Evolutionary conservation across 1,284 basidiomycete genomes (phyloP).

Genomic region (Ceratobasidium sp.): DNA sequence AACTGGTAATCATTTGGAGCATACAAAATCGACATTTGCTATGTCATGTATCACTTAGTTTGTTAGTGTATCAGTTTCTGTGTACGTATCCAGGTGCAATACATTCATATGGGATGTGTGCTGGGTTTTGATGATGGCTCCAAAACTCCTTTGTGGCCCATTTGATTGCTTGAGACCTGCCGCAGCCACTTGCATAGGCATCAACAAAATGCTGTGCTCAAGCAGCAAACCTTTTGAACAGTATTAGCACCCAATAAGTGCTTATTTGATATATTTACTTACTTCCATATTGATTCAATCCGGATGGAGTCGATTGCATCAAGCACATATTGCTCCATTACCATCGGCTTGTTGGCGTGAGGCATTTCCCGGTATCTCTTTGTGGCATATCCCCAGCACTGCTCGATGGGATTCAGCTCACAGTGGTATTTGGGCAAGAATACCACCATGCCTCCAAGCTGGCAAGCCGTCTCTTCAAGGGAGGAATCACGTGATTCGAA

Average conservation of each 20-base stretch:
- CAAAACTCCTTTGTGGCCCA: neutral
- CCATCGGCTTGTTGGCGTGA: neutral
- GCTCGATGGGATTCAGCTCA: slow-evolving; percentile 8
- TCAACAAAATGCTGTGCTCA: neutral
- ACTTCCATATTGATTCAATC: slow-evolving; percentile 23
- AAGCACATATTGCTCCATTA: slow-evolving; percentile 25
- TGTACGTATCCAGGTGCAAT: neutral
- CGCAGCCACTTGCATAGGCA: neutral
- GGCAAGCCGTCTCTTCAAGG: neutral
- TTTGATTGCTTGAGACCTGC: neutral
- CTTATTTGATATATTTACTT: neutral
- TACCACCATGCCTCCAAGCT: neutral
- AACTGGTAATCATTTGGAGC: too few species aligned
- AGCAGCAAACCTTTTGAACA: neutral
- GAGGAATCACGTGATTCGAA: slow-evolving; percentile 28
- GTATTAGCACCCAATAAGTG: neutral
- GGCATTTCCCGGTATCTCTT: neutral
- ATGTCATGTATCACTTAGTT: too few species aligned
- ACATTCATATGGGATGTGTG: neutral
- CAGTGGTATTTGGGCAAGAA: slow-evolving; percentile 9
- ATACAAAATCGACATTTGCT: too few species aligned
- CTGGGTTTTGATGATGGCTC: neutral
- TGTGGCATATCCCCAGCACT: slow-evolving; percentile 17
- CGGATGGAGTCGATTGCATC: slow-evolving; percentile 23
- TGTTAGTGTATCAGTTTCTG: too few species aligned